Percentiles rank a stretch among this genome's conserved stretches.
Conservation (phyloP, 2,329 filamentous ascomycete species). For the Tolypocladium ophioglossoides region DNA sequence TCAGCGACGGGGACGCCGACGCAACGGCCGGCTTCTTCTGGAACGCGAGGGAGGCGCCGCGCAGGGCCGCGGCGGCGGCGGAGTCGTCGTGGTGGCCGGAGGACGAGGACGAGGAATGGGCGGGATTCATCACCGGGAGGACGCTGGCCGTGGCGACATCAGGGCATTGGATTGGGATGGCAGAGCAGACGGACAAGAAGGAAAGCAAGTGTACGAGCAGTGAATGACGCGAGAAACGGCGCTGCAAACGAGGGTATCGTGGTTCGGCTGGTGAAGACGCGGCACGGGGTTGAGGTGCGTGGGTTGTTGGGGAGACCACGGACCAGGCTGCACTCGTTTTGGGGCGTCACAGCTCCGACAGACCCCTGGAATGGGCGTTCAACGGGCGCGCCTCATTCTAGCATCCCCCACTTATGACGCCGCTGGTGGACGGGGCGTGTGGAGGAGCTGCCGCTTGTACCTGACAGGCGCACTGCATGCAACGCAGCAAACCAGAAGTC, state of each 20-base stretch:
- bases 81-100: slow-evolving; percentile 21
- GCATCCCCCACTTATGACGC: too few species aligned
- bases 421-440: too few species aligned
- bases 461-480: too few species aligned
- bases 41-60: slow-evolving; percentile 46
- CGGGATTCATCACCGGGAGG: slow-evolving; percentile 23
- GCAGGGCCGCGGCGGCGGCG: slow-evolving; percentile 36
- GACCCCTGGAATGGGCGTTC: too few species aligned
- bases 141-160: slow-evolving; percentile 8
- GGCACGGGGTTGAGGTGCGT: too few species aligned
- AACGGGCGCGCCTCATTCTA: too few species aligned
- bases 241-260: background rate
- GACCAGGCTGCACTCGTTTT: too few species aligned
- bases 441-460: too few species aligned
- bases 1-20: slow-evolving; percentile 4
- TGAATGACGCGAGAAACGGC: background rate
- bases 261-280: too few species aligned
- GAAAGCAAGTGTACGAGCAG: too few species aligned
- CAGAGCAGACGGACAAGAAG: background rate
- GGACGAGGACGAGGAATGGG: slow-evolving; percentile 13
- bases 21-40: slow-evolving; percentile 19
- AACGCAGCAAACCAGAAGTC: too few species aligned
- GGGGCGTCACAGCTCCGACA: too few species aligned
- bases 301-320: background rate
- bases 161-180: background rate